These are phyloP conservation scores for Yamagishiella unicocca DNA, from an alignment of 139 green algal genomes.

Conservation along the genomic window DNA sequence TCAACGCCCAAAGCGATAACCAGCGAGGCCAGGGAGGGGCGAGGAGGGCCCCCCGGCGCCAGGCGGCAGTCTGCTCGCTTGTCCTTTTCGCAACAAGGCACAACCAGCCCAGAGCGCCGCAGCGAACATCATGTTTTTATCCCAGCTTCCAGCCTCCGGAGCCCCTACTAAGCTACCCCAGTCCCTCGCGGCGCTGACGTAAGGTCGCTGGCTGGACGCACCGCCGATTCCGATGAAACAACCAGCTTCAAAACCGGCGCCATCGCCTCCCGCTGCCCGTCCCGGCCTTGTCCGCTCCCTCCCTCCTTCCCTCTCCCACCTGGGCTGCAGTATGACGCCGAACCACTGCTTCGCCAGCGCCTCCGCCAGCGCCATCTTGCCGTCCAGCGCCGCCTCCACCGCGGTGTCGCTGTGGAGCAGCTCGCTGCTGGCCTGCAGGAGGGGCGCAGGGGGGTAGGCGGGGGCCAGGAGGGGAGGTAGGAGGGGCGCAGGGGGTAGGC, in stretches of 20 bases:
- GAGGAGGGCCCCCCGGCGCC: too few relatives aligned
- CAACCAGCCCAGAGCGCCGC: neutral
- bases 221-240: too few relatives aligned
- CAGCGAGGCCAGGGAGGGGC: neutral
- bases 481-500: neutral
- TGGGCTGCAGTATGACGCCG: constrained; percentile 60
- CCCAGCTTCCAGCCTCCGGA: too few relatives aligned
- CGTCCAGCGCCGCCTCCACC: constrained; percentile 54
- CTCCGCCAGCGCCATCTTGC: constrained; percentile 49
- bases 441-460: neutral
- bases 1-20: too few relatives aligned
- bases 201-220: too few relatives aligned
- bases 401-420: constrained; percentile 38
- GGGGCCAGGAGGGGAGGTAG: neutral
- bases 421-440: constrained; percentile 41
- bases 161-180: too few relatives aligned
- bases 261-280: neutral
- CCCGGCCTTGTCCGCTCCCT: neutral
- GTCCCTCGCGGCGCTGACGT: too few relatives aligned
- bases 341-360: constrained; percentile 71
- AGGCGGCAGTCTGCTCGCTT: neutral
- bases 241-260: too few relatives aligned
- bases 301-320: neutral
- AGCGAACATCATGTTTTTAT: too few relatives aligned
- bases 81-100: neutral